Evolutionary conservation across 108 stramenopile genomes (phyloP).

Genomic region (Conticribra weissflogii): DNA sequence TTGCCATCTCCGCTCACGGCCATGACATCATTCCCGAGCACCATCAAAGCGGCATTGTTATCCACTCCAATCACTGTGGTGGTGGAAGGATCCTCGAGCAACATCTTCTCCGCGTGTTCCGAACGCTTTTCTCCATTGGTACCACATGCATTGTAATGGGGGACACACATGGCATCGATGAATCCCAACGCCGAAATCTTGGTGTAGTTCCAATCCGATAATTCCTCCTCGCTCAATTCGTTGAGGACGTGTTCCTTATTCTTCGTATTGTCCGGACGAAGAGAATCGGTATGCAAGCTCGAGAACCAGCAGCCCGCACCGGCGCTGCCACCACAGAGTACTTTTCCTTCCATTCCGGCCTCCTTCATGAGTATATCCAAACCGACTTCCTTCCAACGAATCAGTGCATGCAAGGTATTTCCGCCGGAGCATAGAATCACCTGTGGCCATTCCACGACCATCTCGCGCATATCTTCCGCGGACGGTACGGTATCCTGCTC

Average conservation of each 20-base stretch:
- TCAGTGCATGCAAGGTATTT: conserved; percentile 34
- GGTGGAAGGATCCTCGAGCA: conserved; percentile 7
- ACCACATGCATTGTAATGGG: conserved; percentile 32
- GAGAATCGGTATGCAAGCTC: conserved; percentile 32
- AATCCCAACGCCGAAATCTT: conserved; percentile 38
- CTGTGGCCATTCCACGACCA: conserved; percentile 40
- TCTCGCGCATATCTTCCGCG: conserved; percentile 26
- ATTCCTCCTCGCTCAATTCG: conserved; percentile 32
- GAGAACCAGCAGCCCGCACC: conserved; percentile 43
- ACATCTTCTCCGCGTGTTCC: conserved; percentile 27
- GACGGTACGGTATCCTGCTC: conserved; percentile 26
- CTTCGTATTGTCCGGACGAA: conserved; percentile 36
- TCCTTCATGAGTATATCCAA: conserved; percentile 41
- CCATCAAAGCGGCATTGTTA: conserved; percentile 35
- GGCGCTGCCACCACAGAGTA: conserved; percentile 43
- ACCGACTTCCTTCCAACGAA: conserved; percentile 38
- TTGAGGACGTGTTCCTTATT: conserved; percentile 13
- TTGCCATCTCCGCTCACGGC: conserved; percentile 47
- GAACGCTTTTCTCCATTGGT: conserved; percentile 15
- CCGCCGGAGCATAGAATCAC: conserved; percentile 35
- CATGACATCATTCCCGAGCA: conserved; percentile 27
- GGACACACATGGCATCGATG: conserved; percentile 41
- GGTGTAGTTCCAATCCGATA: conserved; percentile 35
- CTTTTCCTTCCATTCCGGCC: conserved; percentile 22
- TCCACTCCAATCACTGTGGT: conserved; percentile 29